A percentile compares a stretch with the other conserved stretches of the same genome.
Evolutionary conservation across 179 eudicot genomes (phyloP).

Genomic region (Heliamphora pulchella): DNA sequence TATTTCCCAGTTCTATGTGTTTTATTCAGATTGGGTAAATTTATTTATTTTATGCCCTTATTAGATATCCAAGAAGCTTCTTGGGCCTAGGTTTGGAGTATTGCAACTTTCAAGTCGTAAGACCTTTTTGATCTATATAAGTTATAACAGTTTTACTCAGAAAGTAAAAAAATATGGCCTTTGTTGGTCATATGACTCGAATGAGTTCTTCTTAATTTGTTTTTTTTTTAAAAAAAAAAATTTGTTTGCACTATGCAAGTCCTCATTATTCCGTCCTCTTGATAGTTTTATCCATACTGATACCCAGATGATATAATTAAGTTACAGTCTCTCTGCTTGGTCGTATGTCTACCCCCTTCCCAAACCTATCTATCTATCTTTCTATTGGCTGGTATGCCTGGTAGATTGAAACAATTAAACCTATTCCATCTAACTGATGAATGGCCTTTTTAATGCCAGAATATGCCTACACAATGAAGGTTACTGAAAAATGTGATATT

Average conservation of each 20-base stretch:
- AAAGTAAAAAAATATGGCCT: neutral
- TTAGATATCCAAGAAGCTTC: neutral
- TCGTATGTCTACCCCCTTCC: too few species aligned
- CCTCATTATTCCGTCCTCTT: neutral
- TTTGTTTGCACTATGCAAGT: neutral
- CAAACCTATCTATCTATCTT: neutral
- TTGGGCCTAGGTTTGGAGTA: neutral
- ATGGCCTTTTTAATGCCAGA: slow-evolving; percentile 33
- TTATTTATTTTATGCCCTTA: neutral
- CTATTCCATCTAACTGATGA: neutral
- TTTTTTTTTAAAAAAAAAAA: too few species aligned
- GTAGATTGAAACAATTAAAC: neutral
- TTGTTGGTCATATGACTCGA: neutral
- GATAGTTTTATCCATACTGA: neutral
- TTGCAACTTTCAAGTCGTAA: too few species aligned
- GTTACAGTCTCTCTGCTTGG: too few species aligned
- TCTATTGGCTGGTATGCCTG: neutral
- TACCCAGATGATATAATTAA: too few species aligned
- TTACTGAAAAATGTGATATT: slow-evolving; percentile 83
- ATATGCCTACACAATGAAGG: slow-evolving; percentile 94
- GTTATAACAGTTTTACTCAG: neutral
- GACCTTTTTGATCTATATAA: too few species aligned
- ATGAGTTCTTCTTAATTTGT: neutral
- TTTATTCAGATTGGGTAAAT: neutral
- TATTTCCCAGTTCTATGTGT: neutral